Conservation (phyloP, 768 basidiomycete species). For the Lactarius hatsudake region DNA sequence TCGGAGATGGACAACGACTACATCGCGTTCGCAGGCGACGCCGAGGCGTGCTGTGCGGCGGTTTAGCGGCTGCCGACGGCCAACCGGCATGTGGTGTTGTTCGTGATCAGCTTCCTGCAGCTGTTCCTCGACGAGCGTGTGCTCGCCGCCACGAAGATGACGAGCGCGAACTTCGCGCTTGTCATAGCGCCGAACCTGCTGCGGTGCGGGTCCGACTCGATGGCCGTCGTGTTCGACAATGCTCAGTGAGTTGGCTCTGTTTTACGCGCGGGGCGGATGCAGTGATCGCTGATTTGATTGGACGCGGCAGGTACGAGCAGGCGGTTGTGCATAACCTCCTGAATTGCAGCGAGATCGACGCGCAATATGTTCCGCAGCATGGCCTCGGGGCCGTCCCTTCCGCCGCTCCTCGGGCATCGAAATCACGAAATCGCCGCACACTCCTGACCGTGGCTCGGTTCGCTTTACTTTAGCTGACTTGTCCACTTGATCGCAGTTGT, state of each 20-base stretch:
- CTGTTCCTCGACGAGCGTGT: slow-evolving; percentile 80
- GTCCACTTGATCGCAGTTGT: neutral
- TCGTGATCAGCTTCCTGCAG: slow-evolving; percentile 36
- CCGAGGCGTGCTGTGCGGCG: slow-evolving; percentile 68
- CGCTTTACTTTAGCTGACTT: neutral
- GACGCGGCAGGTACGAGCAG: slow-evolving; percentile 67
- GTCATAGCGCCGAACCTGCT: too few species aligned
- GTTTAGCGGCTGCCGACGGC: slow-evolving; percentile 80
- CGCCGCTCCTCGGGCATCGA: slow-evolving; percentile 52
- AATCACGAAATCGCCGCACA: slow-evolving; percentile 52
- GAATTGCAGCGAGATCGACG: slow-evolving; percentile 70
- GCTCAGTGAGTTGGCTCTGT: slow-evolving; percentile 60
- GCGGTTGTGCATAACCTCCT: slow-evolving; percentile 84
- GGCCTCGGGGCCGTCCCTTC: too few species aligned
- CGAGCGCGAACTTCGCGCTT: too few species aligned
- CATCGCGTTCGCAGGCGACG: slow-evolving; percentile 67
- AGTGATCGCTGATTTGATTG: neutral
- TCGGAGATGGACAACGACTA: slow-evolving; percentile 91
- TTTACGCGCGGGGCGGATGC: too few species aligned
- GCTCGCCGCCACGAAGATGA: slow-evolving; percentile 83
- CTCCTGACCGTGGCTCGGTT: neutral
- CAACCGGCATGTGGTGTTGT: slow-evolving; percentile 70
- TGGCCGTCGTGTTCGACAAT: slow-evolving; percentile 88
- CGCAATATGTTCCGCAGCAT: slow-evolving; percentile 73
- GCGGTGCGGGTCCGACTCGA: slow-evolving; percentile 82